Conservation (phyloP, 768 basidiomycete genomes). For the Boletus vinaceobasis region DNA sequence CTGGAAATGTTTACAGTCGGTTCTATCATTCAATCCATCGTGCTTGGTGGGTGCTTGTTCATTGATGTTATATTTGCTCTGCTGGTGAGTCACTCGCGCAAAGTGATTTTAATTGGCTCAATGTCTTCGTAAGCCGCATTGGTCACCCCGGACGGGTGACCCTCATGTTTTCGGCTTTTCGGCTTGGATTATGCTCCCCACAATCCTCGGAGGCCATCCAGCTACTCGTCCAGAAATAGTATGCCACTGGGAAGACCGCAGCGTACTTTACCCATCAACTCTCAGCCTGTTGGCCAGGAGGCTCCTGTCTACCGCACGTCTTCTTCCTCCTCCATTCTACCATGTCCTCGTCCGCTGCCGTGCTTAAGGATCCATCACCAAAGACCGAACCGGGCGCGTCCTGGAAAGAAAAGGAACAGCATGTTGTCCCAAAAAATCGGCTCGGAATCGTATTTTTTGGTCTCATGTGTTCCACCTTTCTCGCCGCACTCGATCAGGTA, state of each 20-base stretch:
- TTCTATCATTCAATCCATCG: not conserved
- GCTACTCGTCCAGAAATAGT: conserved; percentile 10
- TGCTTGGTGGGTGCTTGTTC: not conserved
- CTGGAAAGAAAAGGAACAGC: conserved; percentile 40
- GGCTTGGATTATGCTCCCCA: not conserved
- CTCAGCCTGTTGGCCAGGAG: not conserved
- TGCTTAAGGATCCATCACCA: not conserved
- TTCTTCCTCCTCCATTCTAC: not conserved
- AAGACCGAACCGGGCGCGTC: conserved; percentile 28
- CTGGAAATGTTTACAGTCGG: not conserved
- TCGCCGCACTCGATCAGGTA: conserved; percentile 50
- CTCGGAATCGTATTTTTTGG: conserved; percentile 42
- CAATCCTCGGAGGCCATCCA: not conserved
- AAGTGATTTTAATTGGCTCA: not conserved
- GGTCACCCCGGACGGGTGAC: not conserved
- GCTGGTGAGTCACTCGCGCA: not conserved
- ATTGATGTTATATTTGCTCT: not conserved
- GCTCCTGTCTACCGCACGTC: not conserved
- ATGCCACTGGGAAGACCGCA: conserved; percentile 4
- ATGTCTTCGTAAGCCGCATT: not conserved
- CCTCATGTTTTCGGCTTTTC: conserved; percentile 6
- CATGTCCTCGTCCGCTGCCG: conserved; percentile 9
- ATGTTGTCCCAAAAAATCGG: conserved; percentile 42
- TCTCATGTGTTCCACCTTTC: conserved; percentile 41
- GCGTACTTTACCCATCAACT: not conserved